Percentiles rank a stretch among this genome's conserved stretches.
Conservation (phyloP, 306 rosid genomes). For the Betula pendula region DNA sequence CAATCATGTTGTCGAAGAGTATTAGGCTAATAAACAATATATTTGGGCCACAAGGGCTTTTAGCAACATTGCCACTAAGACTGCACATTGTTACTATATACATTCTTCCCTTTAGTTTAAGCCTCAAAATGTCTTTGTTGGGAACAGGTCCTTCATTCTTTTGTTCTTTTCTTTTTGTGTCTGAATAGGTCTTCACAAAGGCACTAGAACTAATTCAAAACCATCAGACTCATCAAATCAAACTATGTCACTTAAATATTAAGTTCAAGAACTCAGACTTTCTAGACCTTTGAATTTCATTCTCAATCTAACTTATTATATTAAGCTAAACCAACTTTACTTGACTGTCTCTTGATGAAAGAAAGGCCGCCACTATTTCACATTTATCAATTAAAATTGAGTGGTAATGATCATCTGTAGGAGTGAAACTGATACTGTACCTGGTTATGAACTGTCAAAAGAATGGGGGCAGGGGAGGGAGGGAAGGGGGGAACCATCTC, state of each 20-base stretch:
- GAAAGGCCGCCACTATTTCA: background rate
- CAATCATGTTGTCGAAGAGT: background rate
- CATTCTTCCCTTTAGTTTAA: background rate
- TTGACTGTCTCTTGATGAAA: background rate
- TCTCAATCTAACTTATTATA: background rate
- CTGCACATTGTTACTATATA: background rate
- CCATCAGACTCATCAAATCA: background rate
- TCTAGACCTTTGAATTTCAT: background rate
- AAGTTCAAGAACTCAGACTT: background rate
- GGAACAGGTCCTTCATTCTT: background rate
- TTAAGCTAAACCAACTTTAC: background rate
- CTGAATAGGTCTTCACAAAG: background rate
- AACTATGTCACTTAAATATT: background rate
- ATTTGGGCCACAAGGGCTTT: background rate
- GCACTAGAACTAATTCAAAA: background rate
- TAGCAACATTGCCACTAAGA: background rate
- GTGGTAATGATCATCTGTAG: background rate
- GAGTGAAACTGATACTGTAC: background rate
- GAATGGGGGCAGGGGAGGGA: background rate
- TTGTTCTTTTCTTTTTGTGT: background rate
- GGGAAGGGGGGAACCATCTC: background rate
- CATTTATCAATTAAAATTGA: background rate
- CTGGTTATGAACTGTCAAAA: background rate
- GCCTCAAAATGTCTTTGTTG: background rate
- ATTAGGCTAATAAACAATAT: background rate